Evolutionary conservation across 441 rosid species (phyloP), one percentile per base, ranked within the genome.

Genomic region (Erodium texanum): DNA sequence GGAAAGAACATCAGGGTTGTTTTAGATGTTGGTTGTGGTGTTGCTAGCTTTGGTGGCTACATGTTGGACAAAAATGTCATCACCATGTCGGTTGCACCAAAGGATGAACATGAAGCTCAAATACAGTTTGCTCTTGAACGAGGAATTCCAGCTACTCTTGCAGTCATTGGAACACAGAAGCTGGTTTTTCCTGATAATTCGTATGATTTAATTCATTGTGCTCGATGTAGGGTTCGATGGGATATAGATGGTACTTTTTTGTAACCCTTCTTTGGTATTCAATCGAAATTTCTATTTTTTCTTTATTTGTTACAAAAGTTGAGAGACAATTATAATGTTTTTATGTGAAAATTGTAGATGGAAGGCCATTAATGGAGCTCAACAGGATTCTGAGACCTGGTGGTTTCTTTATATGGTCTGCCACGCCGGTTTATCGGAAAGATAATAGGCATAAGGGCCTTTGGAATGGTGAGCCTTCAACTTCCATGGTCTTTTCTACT

Each of bases 101-200:
- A 93, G 81, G 98, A 90, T 77, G 96, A 90, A 71, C 98, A 93
- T 16, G 97, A 93, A 77, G 96, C 97, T 81, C 98, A 90, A 85
- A 90, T 93, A 76, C 96, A 93, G 80, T 90, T 93, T 76, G 96
- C 96, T 67, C 75, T 93, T 20, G 98, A 93, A 76, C 84, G 98
- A 66, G 96, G 98, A 68, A 86, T 93, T 69, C 97, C 96, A 66
- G 98, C 98, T 36, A 86, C 78, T 3, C 89, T 90, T 62, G 82
- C 98, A 29, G 97, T 89, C 34, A 89, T 93, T 43, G 95, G 93
- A 59, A 89, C 98, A 0, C 88, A 84, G 68, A 84, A 79, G 85
- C 80, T 93, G 70, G 71, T 86, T 0, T 93, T 82, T 72, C 94
- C 96, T 0, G 83, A 77, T 71, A 83, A 84, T 24, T 85, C 88